These are phyloP conservation scores for Austropuccinia psidii DNA, from an alignment of 1,284 basidiomycete species.

Conservation along the genomic window DNA sequence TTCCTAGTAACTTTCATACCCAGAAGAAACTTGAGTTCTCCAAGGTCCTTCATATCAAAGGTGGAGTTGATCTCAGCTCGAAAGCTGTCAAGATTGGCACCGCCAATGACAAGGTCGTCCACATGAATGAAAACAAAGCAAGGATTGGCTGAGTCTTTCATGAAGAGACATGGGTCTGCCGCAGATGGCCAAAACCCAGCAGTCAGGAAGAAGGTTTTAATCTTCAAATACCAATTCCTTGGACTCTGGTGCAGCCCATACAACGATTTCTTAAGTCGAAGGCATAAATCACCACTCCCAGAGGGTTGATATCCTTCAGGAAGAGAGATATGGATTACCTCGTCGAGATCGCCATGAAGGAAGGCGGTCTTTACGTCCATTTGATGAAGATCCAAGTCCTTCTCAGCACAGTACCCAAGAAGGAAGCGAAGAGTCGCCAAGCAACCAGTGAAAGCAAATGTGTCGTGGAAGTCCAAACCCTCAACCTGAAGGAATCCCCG, in stretches of 20 bases:
- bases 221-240: background rate
- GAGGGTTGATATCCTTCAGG: no score
- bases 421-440: no score
- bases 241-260: background rate
- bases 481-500: no score
- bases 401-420: no score
- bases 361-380: no score
- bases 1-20: background rate
- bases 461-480: no score
- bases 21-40: background rate
- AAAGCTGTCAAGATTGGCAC: background rate
- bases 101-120: background rate
- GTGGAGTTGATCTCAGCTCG: background rate
- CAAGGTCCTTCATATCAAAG: constrained; percentile 8
- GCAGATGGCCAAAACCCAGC: background rate
- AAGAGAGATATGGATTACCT: no score
- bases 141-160: background rate
- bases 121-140: constrained; percentile 8
- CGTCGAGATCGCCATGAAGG: no score
- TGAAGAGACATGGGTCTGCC: background rate
- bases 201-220: background rate
- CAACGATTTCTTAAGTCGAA: background rate
- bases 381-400: no score
- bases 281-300: no score
- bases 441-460: no score